These are phyloP conservation scores for Kuraishia ogatae DNA, from an alignment of 805 yeast genomes.

Conservation along the genomic window DNA sequence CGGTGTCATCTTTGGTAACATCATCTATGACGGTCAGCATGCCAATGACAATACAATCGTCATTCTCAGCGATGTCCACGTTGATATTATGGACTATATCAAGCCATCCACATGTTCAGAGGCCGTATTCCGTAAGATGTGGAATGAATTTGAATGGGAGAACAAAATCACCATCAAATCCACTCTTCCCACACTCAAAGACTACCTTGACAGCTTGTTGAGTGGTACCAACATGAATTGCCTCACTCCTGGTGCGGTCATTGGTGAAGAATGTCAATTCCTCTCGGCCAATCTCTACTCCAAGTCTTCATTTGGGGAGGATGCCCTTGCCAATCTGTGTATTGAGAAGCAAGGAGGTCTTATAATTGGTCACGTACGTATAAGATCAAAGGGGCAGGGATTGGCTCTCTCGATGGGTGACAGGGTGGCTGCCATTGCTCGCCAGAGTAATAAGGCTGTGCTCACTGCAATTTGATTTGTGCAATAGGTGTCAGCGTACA, in stretches of 20 bases:
- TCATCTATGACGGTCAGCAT: slow-evolving; percentile 92
- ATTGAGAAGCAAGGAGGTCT: slow-evolving; percentile 78
- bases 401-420: slow-evolving; percentile 93
- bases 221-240: slow-evolving; percentile 89
- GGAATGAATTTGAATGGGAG: slow-evolving; percentile 99
- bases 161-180: slow-evolving; percentile 89
- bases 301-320: slow-evolving; percentile 91
- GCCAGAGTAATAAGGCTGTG: slow-evolving; percentile 35
- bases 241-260: slow-evolving; percentile 85
- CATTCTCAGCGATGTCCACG: slow-evolving; percentile 88
- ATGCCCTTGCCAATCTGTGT: slow-evolving; percentile 91
- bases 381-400: slow-evolving; percentile 97
- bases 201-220: slow-evolving; percentile 68
- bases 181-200: slow-evolving; percentile 54
- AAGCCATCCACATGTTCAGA: slow-evolving; percentile 91
- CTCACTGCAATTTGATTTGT: slow-evolving; percentile 19
- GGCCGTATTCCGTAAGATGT: slow-evolving; percentile 88
- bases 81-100: slow-evolving; percentile 95
- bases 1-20: slow-evolving; percentile 96
- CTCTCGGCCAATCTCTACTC: slow-evolving; percentile 92
- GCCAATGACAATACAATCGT: slow-evolving; percentile 86
- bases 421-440: slow-evolving; percentile 77
- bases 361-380: slow-evolving; percentile 89
- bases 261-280: slow-evolving; percentile 84
- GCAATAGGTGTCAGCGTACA: not conserved